A percentile compares a stretch with the other conserved stretches of the same genome.
phyloP scores from a whole-genome alignment of 768 basidiomycete genomes.

The Coprinopsis marcescibilis region DNA sequence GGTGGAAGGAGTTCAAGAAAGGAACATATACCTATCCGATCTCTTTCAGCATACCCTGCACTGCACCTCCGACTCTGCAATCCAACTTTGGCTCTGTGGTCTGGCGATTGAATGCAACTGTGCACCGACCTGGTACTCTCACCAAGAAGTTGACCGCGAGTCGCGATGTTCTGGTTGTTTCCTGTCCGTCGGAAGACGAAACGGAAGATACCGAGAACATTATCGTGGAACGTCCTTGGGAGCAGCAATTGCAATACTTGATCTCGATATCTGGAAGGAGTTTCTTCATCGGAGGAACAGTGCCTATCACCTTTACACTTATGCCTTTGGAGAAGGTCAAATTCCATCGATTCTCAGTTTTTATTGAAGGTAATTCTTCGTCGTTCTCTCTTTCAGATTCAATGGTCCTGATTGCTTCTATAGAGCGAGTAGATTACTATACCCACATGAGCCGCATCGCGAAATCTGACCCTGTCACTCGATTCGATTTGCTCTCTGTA shows the following conservation, averaged over 20 bases:
- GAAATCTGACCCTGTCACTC: slow-evolving; percentile 60
- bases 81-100: slow-evolving; percentile 70
- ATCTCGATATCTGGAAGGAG: slow-evolving; percentile 65
- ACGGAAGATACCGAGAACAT: slow-evolving; percentile 80
- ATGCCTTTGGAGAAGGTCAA: slow-evolving; percentile 83
- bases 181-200: slow-evolving; percentile 75
- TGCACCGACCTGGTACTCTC: slow-evolving; percentile 80
- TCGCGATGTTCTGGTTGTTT: slow-evolving; percentile 71
- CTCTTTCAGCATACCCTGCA: slow-evolving; percentile 78
- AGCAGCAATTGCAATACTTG: slow-evolving; percentile 77
- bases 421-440: slow-evolving; percentile 81
- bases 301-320: slow-evolving; percentile 76
- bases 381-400: background rate
- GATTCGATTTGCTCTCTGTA: slow-evolving; percentile 58
- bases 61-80: slow-evolving; percentile 70
- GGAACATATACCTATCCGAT: slow-evolving; percentile 96
- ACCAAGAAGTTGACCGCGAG: slow-evolving; percentile 61
- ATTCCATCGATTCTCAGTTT: slow-evolving; percentile 64
- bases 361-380: slow-evolving; percentile 69
- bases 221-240: slow-evolving; percentile 87
- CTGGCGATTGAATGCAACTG: slow-evolving; percentile 79
- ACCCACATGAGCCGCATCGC: slow-evolving; percentile 60
- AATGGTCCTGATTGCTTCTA: background rate
- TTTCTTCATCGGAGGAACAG: slow-evolving; percentile 76
- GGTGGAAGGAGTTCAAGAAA: slow-evolving; percentile 87